Evolutionary conservation across 768 basidiomycete species (phyloP).

Genomic region (Kwoniella bestiolae): DNA sequence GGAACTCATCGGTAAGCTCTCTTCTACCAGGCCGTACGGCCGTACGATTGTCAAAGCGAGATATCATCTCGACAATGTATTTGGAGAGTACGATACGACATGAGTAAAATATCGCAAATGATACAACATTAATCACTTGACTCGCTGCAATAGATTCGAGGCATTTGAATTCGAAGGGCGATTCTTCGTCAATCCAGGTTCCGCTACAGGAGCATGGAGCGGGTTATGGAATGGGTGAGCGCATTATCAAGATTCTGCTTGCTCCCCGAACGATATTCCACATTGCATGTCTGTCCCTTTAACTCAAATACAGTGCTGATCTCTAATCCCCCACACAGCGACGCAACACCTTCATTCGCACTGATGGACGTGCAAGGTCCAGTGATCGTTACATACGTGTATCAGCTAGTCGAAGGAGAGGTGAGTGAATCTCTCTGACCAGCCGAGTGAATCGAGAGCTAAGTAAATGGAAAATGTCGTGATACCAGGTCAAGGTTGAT

Average conservation of each 20-base stretch:
- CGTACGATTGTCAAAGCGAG: no score
- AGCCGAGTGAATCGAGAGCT: no score
- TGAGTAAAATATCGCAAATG: no score
- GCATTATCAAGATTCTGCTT: conserved; percentile 6
- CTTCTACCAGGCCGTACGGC: no score
- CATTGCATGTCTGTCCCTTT: no score
- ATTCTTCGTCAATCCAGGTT: conserved; percentile 96
- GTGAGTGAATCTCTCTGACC: conserved; percentile 60
- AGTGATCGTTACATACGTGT: conserved; percentile 95
- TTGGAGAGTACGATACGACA: no score
- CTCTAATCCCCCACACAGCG: conserved; percentile 61
- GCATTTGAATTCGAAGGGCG: conserved; percentile 86
- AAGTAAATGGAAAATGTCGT: no score
- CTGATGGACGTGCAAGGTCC: conserved; percentile 97
- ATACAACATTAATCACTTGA: no score
- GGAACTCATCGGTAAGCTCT: conserved; percentile 89
- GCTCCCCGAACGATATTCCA: not conserved
- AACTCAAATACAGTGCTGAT: not conserved
- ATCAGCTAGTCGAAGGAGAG: conserved; percentile 90
- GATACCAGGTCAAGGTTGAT: conserved; percentile 60
- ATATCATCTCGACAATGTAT: not conserved
- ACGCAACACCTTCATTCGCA: conserved; percentile 90
- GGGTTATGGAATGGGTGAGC: conserved; percentile 71
- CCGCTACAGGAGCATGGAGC: conserved; percentile 92
- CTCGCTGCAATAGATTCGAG: conserved; percentile 82